A percentile compares a stretch with the other conserved stretches of the same genome.
These are phyloP conservation scores for Microcos paniculata DNA, from an alignment of 345 rosid species.

Conservation along the genomic window DNA sequence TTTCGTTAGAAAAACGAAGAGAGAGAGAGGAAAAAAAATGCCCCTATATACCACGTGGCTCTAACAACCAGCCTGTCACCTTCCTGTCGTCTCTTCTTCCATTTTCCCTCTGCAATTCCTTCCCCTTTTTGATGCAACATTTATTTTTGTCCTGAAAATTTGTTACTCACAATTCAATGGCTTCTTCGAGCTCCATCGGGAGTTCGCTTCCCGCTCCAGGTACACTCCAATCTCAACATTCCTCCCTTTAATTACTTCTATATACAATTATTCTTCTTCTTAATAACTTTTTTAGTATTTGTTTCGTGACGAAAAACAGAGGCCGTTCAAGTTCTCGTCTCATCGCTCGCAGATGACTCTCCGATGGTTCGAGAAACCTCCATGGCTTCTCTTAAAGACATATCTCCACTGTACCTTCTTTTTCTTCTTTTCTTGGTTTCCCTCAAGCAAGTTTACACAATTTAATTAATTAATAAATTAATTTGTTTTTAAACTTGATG, in stretches of 20 bases:
- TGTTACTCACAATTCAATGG: constrained; percentile 37
- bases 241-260: too few relatives aligned
- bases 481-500: constrained; percentile 3
- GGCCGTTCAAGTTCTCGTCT: constrained; percentile 80
- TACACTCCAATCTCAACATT: constrained; percentile 19
- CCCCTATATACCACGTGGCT: background rate
- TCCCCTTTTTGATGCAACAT: background rate
- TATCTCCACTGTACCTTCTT: constrained; percentile 54
- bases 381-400: constrained; percentile 80
- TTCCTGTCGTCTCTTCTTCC: background rate
- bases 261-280: constrained; percentile 4
- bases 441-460: background rate
- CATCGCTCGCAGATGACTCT: constrained; percentile 88
- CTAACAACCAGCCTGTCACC: constrained; percentile 4
- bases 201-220: constrained; percentile 74
- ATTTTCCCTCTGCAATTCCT: background rate
- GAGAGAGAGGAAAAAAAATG: background rate
- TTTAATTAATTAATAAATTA: background rate
- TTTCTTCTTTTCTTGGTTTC: background rate
- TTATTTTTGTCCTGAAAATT: background rate
- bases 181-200: constrained; percentile 70
- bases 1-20: too few relatives aligned
- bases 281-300: background rate
- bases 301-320: constrained; percentile 38
- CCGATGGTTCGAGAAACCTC: constrained; percentile 67